These are phyloP conservation scores for Conringia planisiliqua DNA, from an alignment of 345 rosid genomes.

Conservation along the genomic window DNA sequence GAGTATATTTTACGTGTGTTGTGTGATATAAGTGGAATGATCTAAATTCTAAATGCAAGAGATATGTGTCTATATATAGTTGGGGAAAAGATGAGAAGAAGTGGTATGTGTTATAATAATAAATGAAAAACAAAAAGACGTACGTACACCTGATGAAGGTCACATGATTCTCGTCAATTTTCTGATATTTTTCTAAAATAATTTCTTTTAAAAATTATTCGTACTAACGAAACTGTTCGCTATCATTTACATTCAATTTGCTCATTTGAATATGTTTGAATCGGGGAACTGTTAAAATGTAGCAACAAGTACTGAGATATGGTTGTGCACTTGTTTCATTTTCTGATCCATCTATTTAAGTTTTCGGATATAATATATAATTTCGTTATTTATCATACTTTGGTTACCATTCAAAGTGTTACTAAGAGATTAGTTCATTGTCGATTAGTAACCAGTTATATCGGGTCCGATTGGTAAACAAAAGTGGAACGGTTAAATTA, in stretches of 20 bases:
- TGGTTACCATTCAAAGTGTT: background rate
- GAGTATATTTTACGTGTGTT: background rate
- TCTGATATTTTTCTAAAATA: background rate
- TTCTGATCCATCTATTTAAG: background rate
- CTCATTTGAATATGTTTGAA: conserved; percentile 12
- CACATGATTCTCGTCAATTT: conserved; percentile 72
- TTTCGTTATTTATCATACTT: background rate
- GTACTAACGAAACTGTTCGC: background rate
- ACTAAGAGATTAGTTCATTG: background rate
- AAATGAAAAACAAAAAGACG: conserved; percentile 34
- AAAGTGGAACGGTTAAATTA: no score
- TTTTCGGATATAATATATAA: background rate
- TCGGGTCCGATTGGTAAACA: no score
- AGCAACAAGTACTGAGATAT: background rate
- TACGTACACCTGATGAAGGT: conserved; percentile 41
- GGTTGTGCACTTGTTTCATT: background rate
- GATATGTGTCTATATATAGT: conserved; percentile 9
- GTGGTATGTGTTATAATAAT: conserved; percentile 10
- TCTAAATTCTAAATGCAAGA: conserved; percentile 2
- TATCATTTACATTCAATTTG: background rate
- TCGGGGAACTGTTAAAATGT: background rate
- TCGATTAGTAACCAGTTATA: background rate
- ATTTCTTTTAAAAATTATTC: background rate
- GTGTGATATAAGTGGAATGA: background rate
- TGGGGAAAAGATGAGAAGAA: background rate